Conservation (phyloP, 1,284 basidiomycete genomes). For the Testicularia cyperi region DNA sequence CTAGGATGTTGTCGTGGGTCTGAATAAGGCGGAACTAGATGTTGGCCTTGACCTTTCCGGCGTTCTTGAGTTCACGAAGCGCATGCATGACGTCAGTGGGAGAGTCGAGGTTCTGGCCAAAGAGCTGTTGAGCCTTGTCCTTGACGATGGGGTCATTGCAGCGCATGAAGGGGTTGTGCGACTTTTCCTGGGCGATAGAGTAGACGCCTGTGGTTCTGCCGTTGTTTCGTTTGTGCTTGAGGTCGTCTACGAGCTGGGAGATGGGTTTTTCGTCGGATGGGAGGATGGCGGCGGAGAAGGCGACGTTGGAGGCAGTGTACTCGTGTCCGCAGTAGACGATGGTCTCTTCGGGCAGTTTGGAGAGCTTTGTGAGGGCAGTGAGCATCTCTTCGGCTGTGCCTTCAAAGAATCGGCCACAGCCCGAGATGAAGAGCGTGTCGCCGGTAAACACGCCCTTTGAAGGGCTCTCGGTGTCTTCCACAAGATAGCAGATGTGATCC, state of each 20-base stretch:
- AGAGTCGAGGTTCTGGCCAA: conserved; percentile 58
- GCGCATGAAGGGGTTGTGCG: conserved; percentile 60
- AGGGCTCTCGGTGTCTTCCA: conserved; percentile 68
- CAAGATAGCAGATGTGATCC: conserved; percentile 89
- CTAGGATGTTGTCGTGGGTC: too few species aligned
- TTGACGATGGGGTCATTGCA: conserved; percentile 40
- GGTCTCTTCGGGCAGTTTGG: conserved; percentile 75
- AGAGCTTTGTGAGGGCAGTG: conserved; percentile 70
- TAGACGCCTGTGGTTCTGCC: conserved; percentile 73
- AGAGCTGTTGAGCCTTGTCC: conserved; percentile 58
- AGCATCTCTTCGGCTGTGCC: conserved; percentile 85
- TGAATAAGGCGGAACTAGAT: too few species aligned
- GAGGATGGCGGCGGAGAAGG: conserved; percentile 65
- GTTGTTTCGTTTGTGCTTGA: conserved; percentile 58
- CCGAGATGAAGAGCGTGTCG: conserved; percentile 89
- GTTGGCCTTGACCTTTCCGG: conserved; percentile 39
- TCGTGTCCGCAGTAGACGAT: conserved; percentile 83
- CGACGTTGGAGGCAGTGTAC: conserved; percentile 58
- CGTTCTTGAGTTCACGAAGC: conserved; percentile 80
- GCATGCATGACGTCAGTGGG: conserved; percentile 70
- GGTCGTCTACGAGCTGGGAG: conserved; percentile 62
- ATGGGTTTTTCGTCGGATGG: conserved; percentile 67
- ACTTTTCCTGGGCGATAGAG: conserved; percentile 79
- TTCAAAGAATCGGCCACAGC: conserved; percentile 97
- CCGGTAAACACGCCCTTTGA: conserved; percentile 74